A percentile compares a stretch with the other conserved stretches of the same genome.
Conservation (phyloP, 768 basidiomycete species). For the Phaeotremella skinneri region DNA sequence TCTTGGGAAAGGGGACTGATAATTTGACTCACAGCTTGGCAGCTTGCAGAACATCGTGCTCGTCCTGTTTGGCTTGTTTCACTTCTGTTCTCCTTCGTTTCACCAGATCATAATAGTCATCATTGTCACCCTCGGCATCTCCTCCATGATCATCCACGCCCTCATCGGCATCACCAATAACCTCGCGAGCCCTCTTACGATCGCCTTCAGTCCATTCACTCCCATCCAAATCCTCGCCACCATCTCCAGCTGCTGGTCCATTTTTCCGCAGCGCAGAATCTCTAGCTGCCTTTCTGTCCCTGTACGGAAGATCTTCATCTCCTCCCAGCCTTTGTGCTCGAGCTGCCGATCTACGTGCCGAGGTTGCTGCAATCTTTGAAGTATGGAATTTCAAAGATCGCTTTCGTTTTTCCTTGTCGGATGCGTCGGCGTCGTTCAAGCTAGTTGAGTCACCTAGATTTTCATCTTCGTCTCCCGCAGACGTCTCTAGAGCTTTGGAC, state of each 20-base stretch:
- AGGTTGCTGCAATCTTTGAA: constrained; percentile 78
- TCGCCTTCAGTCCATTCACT: constrained; percentile 53
- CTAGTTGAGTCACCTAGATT: constrained; percentile 72
- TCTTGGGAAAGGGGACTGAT: constrained; percentile 46
- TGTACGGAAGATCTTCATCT: constrained; percentile 92
- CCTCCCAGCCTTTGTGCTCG: constrained; percentile 71
- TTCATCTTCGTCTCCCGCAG: constrained; percentile 40
- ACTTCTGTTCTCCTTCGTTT: constrained; percentile 67
- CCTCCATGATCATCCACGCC: constrained; percentile 25
- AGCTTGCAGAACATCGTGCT: constrained; percentile 63
- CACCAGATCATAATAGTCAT: constrained; percentile 89
- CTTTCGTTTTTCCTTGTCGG: constrained; percentile 77
- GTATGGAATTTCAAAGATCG: constrained; percentile 90
- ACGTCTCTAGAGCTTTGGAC: constrained; percentile 1
- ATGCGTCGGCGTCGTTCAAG: constrained; percentile 68
- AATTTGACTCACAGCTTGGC: constrained; percentile 34
- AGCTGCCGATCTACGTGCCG: constrained; percentile 70
- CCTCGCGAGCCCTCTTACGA: constrained; percentile 53
- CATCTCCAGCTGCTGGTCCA: constrained; percentile 54
- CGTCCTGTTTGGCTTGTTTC: constrained; percentile 75
- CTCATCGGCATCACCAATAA: constrained; percentile 32
- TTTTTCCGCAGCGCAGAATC: constrained; percentile 48
- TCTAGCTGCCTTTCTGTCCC: constrained; percentile 60
- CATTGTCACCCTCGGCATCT: constrained; percentile 53
- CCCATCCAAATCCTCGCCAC: constrained; percentile 45